phyloP scores from a whole-genome alignment of 441 rosid species.

The Croton setiger region DNA sequence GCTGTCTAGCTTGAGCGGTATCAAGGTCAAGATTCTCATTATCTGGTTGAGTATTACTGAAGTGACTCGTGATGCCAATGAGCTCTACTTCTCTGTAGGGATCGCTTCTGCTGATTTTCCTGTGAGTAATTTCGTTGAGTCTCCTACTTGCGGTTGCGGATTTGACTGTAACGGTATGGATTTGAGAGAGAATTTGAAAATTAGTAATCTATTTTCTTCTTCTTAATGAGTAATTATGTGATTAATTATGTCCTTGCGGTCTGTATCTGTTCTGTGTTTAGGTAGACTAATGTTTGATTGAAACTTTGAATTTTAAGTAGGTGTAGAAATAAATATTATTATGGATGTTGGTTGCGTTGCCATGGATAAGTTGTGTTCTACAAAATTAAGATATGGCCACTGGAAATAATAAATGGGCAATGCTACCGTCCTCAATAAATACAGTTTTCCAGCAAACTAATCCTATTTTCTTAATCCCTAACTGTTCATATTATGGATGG shows the following conservation, averaged over 20 bases:
- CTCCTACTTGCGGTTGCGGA: conserved; percentile 58
- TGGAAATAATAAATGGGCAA: too few species aligned
- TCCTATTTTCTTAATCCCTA: too few species aligned
- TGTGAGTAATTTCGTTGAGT: conserved; percentile 33
- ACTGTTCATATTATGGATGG: too few species aligned
- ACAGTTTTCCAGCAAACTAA: too few species aligned
- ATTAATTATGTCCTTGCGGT: neutral
- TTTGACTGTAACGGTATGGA: conserved; percentile 33
- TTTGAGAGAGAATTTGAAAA: neutral
- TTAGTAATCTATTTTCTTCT: conserved; percentile 13
- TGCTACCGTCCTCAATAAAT: too few species aligned
- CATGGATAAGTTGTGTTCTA: too few species aligned
- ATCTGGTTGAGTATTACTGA: conserved; percentile 48
- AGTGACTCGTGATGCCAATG: conserved; percentile 46
- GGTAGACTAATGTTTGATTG: too few species aligned
- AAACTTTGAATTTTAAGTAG: too few species aligned
- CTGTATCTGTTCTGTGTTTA: neutral
- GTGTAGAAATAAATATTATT: too few species aligned
- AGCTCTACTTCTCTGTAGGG: conserved; percentile 53
- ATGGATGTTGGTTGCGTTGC: too few species aligned
- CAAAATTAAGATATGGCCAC: too few species aligned
- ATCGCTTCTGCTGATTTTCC: conserved; percentile 49
- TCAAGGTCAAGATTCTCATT: conserved; percentile 48
- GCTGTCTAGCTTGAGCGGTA: conserved; percentile 39
- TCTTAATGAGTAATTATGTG: too few species aligned